Conservation (phyloP, 116 monocot species). For the Posidonia oceanica region DNA sequence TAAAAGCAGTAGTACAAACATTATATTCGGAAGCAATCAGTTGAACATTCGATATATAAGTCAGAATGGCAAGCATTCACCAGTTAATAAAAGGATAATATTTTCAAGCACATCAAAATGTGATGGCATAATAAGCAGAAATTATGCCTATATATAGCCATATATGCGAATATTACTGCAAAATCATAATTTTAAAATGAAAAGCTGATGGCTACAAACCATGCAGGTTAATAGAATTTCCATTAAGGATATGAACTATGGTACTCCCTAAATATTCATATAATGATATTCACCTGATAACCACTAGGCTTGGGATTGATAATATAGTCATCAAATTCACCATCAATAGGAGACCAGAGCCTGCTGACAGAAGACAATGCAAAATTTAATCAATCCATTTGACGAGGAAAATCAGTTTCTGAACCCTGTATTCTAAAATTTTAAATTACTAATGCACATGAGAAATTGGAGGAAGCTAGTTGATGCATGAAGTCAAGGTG, state of each 20-base stretch:
- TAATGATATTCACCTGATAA: conserved; percentile 59
- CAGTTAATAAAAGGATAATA: not conserved
- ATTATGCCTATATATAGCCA: too few relatives aligned
- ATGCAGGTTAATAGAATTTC: too few relatives aligned
- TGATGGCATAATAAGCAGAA: not conserved
- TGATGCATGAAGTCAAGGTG: too few relatives aligned
- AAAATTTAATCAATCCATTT: not conserved
- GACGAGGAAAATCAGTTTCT: too few relatives aligned
- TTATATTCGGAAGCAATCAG: too few relatives aligned
- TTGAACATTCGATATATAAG: too few relatives aligned
- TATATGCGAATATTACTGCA: too few relatives aligned
- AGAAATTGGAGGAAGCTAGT: too few relatives aligned
- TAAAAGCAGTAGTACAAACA: not conserved
- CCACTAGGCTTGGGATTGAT: conserved; percentile 96
- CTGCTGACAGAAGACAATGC: conserved; percentile 19
- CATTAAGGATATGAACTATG: not conserved
- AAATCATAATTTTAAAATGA: too few relatives aligned
- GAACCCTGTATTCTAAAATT: not conserved
- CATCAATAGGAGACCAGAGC: conserved; percentile 93
- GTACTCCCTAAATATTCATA: not conserved
- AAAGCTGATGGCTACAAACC: too few relatives aligned
- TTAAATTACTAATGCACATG: not conserved
- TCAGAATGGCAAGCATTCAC: too few relatives aligned
- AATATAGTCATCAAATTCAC: conserved; percentile 98
- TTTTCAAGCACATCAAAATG: not conserved